Conservation (phyloP, 345 rosid genomes). For the Limnanthes douglasii region DNA sequence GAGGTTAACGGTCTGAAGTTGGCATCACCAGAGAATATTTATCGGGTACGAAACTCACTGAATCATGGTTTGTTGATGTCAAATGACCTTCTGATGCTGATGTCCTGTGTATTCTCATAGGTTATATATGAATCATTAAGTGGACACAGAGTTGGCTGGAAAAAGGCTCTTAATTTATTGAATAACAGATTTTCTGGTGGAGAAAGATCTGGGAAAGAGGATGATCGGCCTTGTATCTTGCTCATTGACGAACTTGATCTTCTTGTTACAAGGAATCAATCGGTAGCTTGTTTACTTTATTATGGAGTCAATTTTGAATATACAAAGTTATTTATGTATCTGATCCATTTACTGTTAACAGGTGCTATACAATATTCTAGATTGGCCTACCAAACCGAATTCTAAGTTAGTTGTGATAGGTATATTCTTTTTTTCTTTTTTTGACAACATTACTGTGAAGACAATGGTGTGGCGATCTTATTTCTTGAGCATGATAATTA, state of each 20-base stretch:
- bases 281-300: too few species aligned
- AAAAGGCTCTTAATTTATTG: conserved; percentile 69
- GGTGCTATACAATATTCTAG: conserved; percentile 83
- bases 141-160: conserved; percentile 87
- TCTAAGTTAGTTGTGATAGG: conserved; percentile 82
- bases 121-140: conserved; percentile 85
- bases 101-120: conserved; percentile 28
- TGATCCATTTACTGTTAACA: conserved; percentile 14
- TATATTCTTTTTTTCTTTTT: conserved; percentile 7
- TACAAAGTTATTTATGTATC: too few species aligned
- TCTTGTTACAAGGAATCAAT: conserved; percentile 87
- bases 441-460: background rate
- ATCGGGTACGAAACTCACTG: conserved; percentile 55
- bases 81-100: too few species aligned
- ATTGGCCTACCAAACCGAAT: conserved; percentile 87
- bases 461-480: background rate
- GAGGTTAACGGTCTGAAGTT: conserved; percentile 91
- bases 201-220: conserved; percentile 36
- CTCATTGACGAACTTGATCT: conserved; percentile 97
- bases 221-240: conserved; percentile 69
- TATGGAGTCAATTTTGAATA: conserved; percentile 4
- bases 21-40: conserved; percentile 87
- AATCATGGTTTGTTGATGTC: too few species aligned
- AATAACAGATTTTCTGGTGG: conserved; percentile 76
- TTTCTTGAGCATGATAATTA: background rate